Conservation (phyloP, 495 filamentous ascomycete species). For the Xylaria acuta region DNA sequence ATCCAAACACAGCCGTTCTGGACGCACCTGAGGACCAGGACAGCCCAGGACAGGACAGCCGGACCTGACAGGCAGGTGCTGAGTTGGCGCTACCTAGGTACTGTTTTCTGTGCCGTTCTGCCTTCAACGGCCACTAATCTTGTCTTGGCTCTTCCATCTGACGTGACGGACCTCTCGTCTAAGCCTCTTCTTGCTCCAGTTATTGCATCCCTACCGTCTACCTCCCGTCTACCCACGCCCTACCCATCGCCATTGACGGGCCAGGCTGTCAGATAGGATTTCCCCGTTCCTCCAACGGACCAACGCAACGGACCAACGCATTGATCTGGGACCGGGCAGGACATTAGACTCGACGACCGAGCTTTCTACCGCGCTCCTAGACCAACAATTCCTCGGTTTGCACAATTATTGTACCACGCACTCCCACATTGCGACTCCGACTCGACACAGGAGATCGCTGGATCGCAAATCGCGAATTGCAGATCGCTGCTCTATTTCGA, state of each 20-base stretch:
- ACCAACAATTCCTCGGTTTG: background rate
- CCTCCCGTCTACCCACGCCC: too few species aligned
- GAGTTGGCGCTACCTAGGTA: too few species aligned
- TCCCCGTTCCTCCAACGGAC: background rate
- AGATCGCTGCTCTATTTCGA: background rate
- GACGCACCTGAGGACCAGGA: background rate
- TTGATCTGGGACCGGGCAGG: background rate
- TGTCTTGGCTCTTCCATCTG: conserved; percentile 3
- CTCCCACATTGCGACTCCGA: background rate
- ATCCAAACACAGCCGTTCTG: background rate
- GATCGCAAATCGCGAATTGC: conserved; percentile 3
- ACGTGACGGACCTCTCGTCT: background rate
- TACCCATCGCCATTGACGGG: background rate
- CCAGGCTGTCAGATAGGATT: conserved; percentile 4
- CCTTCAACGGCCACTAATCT: conserved; percentile 2
- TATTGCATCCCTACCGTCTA: conserved; percentile 17
- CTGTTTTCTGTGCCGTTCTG: too few species aligned
- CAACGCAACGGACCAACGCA: background rate
- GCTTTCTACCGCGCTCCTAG: background rate
- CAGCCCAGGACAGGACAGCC: background rate
- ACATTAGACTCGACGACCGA: background rate
- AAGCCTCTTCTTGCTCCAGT: conserved; percentile 23
- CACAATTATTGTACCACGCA: background rate
- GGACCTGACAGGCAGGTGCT: background rate
- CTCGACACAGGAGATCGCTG: background rate